Base-by-base conservation (phyloP, 2,329 filamentous ascomycete species). In the Tolypocladium album region DNA sequence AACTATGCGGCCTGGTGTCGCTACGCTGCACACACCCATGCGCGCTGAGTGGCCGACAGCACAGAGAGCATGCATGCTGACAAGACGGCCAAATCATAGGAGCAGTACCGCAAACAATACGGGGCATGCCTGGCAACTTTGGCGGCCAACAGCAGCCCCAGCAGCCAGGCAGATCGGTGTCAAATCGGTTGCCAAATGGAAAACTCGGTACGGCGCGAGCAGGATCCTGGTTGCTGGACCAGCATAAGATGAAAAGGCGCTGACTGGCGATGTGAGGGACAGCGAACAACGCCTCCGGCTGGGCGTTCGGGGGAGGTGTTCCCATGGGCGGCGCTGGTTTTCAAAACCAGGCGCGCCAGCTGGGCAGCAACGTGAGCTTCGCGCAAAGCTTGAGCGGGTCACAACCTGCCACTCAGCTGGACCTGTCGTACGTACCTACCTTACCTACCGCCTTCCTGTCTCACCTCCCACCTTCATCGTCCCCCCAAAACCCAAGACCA, bases 371-470 rank as follows among this genome's bases (percentile, higher is more conserved):
- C 71, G 76, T 85, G 61, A 88, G 84, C 72, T 88, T 88, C 73
- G 84, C 85, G 56, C 85, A 88, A 70, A 87, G 83, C 69, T 75
- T 88, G 67, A 81, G 80, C 67, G 82, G 82, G 63, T 86, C 84
- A 61, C 84, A 86, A 72, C 80, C 82, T 66, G 76, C 81, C 65
- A 84, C 84, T 63, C 80, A 84, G 50, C 73, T 88, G 62, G 85
- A 88, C 70, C 76, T 83, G 60, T 85, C 84, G 85, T 88, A 82
- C 74, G 85, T 86, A 65, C 61, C 67, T 65, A 65, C 61, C 74
- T 85, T 86, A 65, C 61, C 67, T 65, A 65, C 61, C 61, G 55
- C 34, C 34, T 42, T 59, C 45, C 38, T 59, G 56, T 55, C 27
- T 38, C 56, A 52, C 34, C 60, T 57, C n/a, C 31, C 50, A 45